Base-by-base conservation (phyloP, 768 basidiomycete genomes). In the Auricularia heimuer region DNA sequence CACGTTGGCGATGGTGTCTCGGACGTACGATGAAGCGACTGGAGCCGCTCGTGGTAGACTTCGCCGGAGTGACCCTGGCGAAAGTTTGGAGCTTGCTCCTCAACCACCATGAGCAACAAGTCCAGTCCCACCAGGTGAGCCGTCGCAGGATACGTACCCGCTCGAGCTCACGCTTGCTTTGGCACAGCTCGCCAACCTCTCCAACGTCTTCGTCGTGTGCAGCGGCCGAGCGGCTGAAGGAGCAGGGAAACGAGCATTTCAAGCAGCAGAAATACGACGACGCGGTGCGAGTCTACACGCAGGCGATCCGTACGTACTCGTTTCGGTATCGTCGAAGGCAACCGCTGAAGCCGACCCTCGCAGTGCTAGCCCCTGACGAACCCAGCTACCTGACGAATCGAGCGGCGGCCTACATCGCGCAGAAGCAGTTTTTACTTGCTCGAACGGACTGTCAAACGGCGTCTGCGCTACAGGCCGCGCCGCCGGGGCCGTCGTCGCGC, bases 371-470 rank as follows among this genome's bases (percentile, higher is more conserved):
- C 65, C 74, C 85, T 0, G 68, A 77, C 3, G 89, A 94, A 73
- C 85, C 92, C 0, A 81, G 88, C 2, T 94, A 89, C 71, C 78
- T 88, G 67, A 90, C 91, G 0, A 95, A 95, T 73, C 85, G 92
- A 35, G 92, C 93, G 0, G 92, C 93, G 0, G 87, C 92, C 1
- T 84, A 88, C 72, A 94, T 95, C 83, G 84, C 85, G 0, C 72
- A 89, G 62, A 92, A 93, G 72, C 83, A 83, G 39, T 94, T 88
- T 79, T 80, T 84, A 37, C 75, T 78, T 0, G 92, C 92, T 0
- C 78, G 93, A 21, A 80, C 80, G 42, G 92, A 95, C 71, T 94
- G 91, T 71, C 91, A 91, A 72, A 79, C 79, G 42, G 92, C 92
- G 3, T 80, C 83, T 0, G 74, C 83, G 0, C 77, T 92, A 4